Evolutionary conservation across 805 yeast genomes (phyloP).

Genomic region (Saturnispora hagleri): DNA sequence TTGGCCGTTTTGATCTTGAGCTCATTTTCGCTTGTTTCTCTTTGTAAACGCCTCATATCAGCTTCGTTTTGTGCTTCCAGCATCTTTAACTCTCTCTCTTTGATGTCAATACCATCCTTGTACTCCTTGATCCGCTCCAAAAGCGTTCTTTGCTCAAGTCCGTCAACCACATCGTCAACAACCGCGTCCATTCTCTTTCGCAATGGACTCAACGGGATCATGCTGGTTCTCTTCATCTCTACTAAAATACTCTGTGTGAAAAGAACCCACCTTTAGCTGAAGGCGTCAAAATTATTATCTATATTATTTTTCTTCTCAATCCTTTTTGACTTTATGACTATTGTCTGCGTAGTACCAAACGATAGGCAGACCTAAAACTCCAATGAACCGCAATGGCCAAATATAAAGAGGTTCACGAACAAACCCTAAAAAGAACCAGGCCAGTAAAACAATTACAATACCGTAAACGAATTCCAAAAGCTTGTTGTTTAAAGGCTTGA

Average conservation of each 20-base stretch:
- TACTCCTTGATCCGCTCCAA: slow-evolving; percentile 1
- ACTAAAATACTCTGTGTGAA: background rate
- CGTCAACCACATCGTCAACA: slow-evolving; percentile 3
- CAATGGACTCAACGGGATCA: slow-evolving; percentile 1
- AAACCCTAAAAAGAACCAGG: slow-evolving; percentile 4
- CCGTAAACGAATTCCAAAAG: background rate
- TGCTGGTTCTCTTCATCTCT: slow-evolving; percentile 1
- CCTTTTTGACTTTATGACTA: background rate
- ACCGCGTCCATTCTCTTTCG: slow-evolving; percentile 1
- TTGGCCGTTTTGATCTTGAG: background rate
- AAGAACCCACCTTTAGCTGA: background rate
- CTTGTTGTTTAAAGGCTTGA: background rate
- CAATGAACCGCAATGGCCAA: slow-evolving; percentile 1
- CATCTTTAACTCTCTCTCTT: background rate
- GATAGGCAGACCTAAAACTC: slow-evolving; percentile 1
- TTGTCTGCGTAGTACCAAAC: background rate
- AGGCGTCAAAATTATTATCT: background rate
- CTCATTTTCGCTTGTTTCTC: background rate
- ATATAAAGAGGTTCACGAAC: background rate
- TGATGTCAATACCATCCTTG: slow-evolving; percentile 2
- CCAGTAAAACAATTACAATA: background rate
- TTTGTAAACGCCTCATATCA: background rate
- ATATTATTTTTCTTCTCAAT: background rate
- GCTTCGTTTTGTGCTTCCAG: too few relatives aligned
- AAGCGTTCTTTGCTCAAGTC: background rate